These are phyloP conservation scores for Rubroboletus pulcherrimus DNA, from an alignment of 768 basidiomycete species.

Conservation along the genomic window DNA sequence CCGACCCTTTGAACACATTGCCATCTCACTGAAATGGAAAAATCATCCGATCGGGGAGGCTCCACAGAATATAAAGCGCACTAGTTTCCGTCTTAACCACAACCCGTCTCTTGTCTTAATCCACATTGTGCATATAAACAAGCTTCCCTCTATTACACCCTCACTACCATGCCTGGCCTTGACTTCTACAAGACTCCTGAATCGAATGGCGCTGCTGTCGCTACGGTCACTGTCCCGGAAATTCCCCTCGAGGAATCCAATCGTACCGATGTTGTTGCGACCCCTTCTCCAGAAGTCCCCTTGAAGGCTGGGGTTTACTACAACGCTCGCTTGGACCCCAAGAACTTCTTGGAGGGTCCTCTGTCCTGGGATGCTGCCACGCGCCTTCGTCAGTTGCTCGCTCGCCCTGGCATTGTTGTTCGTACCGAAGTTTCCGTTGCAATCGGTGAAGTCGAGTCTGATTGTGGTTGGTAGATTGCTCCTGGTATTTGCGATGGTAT, in stretches of 20 bases:
- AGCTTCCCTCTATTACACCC: constrained; percentile 1
- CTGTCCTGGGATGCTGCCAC: constrained; percentile 67
- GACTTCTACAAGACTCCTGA: constrained; percentile 29
- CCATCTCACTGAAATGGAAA: constrained; percentile 9
- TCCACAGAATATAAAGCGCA: constrained; percentile 18
- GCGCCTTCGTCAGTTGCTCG: constrained; percentile 65
- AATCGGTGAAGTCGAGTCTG: not conserved
- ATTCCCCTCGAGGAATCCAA: constrained; percentile 5
- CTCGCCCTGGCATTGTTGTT: constrained; percentile 73
- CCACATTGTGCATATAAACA: constrained; percentile 22
- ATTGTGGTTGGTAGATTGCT: constrained; percentile 44
- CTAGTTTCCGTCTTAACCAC: not conserved
- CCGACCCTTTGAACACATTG: constrained; percentile 22
- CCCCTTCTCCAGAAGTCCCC: constrained; percentile 9
- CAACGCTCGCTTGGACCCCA: constrained; percentile 66
- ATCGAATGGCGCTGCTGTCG: not conserved
- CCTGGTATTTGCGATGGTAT: constrained; percentile 82
- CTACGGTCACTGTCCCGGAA: not conserved
- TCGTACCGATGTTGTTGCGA: not conserved
- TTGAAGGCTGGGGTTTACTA: constrained; percentile 42
- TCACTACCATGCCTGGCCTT: constrained; percentile 31
- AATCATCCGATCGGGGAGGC: constrained; percentile 10
- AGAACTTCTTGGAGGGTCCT: constrained; percentile 65
- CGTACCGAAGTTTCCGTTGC: constrained; percentile 19
- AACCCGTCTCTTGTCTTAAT: constrained; percentile 10